A percentile compares a stretch with the other conserved stretches of the same genome.
These are phyloP conservation scores for Alternaria incomplexa DNA, from an alignment of 2,329 filamentous ascomycete genomes.

Conservation along the genomic window DNA sequence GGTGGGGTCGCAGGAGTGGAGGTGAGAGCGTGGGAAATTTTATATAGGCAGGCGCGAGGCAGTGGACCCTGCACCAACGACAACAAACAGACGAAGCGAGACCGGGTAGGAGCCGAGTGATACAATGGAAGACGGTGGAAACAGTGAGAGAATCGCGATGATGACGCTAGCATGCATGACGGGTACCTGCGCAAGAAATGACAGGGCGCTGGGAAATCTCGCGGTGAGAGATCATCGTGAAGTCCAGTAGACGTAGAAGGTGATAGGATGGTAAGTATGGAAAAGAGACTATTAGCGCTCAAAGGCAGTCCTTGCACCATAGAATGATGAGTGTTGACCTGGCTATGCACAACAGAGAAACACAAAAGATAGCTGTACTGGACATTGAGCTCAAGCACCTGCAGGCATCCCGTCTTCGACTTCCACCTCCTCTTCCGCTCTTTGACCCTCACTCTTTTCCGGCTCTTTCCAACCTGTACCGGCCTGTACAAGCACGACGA, in stretches of 20 bases:
- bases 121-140: not conserved
- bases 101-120: not conserved
- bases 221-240: not conserved
- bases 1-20: slow-evolving; percentile 6
- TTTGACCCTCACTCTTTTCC: slow-evolving; percentile 20
- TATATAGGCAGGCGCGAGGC: slow-evolving; percentile 17
- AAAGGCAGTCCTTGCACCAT: not conserved
- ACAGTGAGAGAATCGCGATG: not conserved
- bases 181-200: slow-evolving; percentile 4
- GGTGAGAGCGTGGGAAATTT: slow-evolving; percentile 2
- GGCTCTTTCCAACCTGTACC: slow-evolving; percentile 62
- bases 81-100: slow-evolving; percentile 6
- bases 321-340: not conserved
- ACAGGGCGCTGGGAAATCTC: not conserved
- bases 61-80: slow-evolving; percentile 13
- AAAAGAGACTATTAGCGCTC: not conserved
- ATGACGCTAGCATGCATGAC: not conserved
- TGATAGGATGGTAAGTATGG: not conserved
- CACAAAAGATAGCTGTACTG: not conserved
- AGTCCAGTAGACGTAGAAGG: not conserved
- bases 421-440: slow-evolving; percentile 25
- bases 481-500: slow-evolving; percentile 62
- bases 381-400: slow-evolving; percentile 16
- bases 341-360: not conserved
- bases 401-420: slow-evolving; percentile 29